Evolutionary conservation across 2,329 filamentous ascomycete species (phyloP), one percentile per base, ranked within the genome.

Genomic region (Aspergillus sp.): DNA sequence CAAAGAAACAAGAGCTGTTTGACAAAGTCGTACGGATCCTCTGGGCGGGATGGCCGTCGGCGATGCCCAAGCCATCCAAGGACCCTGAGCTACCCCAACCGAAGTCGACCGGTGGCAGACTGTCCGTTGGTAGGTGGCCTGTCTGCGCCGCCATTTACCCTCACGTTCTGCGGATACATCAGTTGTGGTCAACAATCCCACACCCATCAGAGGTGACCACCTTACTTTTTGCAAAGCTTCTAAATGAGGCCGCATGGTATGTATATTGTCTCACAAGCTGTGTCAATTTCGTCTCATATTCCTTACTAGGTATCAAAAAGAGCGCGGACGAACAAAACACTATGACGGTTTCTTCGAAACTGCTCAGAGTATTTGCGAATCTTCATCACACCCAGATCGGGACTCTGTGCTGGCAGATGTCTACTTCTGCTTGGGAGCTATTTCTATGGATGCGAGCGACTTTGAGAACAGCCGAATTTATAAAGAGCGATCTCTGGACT

Each of bases 171-270:
- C 64, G 22, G 46, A 53, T 71, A 24, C 63, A 70, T 52, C 63
- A 70, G 47, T 46, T 66, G 16, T 67, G 59, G 59, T 36, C 52
- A 50, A 16, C 46, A 9, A 61, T 67, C 7, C 47, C 54, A 31
- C 36, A 57, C 54, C 22, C 36, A 16, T 62, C 56, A 11, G 58
- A 63, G n/a, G 55, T 32, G 2, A 61, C 58, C 22, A 63, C 26
- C 12, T 51, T 68, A 55, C 62, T 65, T 55, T 69, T 68, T 57
- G 67, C 65, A 58, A 65, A 60, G 49, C 53, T 70, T 54, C 46
- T 68, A 9, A 65, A 26, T 56, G 65, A 69, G 12, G 67, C 67
- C 58, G 66, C 61, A 57, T 70, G 65, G 68, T 69, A 22, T 12
- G 61, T 63, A 59, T 62, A 55, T 9, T 24, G 54, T 47, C 53